Evolutionary conservation across 805 yeast species (phyloP), one percentile per base, ranked within the genome.

Genomic region (Candida pseudoglaebosa): DNA sequence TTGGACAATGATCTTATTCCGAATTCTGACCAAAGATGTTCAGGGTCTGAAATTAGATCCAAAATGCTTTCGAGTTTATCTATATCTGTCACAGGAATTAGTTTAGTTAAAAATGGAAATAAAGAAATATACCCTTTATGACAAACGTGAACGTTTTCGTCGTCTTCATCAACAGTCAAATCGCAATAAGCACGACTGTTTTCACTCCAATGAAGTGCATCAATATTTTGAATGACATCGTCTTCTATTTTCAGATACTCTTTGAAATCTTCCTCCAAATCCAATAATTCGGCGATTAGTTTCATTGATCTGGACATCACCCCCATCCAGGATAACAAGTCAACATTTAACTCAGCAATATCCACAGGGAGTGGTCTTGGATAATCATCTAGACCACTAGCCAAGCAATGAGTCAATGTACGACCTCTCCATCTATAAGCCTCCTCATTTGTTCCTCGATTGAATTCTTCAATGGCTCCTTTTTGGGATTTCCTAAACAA

Each of bases 381-480:
- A 54, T 90, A 93, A 56, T 93, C 99, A 60, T 93, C 99, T 26
- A 93, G 59, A 0, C 99, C 99, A 59, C 95, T 83, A 6, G 99
- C 93, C 38, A 91, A 69, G 56, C 95, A 85, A 52, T 87, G 96
- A 3, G 81, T 75, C 15, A 71, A 66, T 0, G 96, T 85, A 48
- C 98, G 78, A 4, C 98, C 99, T 42, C 88, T 75, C 99, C 99
- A 93, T 57, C 95, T 72, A 57, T 84, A 93, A 0, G 80, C 84
- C 56, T 89, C 96, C 5, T 58, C 54, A 37, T 50, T 53, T 16
- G 43, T 36, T 2, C 61, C 61, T 46, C 95, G 71, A 26, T 77
- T 90, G 61, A 85, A 85, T 40, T 83, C 90, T 8, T 74, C 79
- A 8, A 78, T 55, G 44, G 75, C 80, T 2, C 97, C 98, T 30